These are phyloP conservation scores for Rhizopogon vinicolor DNA, from an alignment of 768 basidiomycete genomes.

Conservation along the genomic window DNA sequence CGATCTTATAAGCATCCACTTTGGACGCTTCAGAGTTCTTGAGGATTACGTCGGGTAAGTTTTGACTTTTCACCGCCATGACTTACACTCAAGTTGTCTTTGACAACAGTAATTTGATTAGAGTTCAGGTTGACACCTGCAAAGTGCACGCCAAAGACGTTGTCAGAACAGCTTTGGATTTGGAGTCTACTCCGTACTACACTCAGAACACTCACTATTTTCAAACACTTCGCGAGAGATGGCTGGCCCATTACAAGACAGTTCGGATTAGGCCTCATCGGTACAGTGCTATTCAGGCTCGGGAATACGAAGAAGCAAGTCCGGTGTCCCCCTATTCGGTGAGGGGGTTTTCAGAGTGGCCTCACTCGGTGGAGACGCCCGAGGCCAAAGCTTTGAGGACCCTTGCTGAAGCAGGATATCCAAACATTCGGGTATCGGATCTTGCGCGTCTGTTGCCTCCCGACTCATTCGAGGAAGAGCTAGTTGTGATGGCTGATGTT, in stretches of 20 bases:
- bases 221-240: constrained; percentile 12
- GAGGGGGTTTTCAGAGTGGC: too few species aligned
- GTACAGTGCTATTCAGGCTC: background rate
- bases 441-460: constrained; percentile 14
- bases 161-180: constrained; percentile 28
- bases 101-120: constrained; percentile 23
- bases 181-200: constrained; percentile 36
- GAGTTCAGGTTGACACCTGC: constrained; percentile 21
- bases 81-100: constrained; percentile 3
- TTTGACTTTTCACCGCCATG: background rate
- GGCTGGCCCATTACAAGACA: constrained; percentile 10
- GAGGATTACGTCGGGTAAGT: constrained; percentile 32
- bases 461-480: constrained; percentile 29
- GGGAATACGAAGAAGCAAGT: background rate
- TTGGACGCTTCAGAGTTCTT: constrained; percentile 37
- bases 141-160: constrained; percentile 16
- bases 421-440: constrained; percentile 9
- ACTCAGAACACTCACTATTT: constrained; percentile 25
- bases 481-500: constrained; percentile 43
- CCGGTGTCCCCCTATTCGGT: too few species aligned
- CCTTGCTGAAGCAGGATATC: constrained; percentile 29
- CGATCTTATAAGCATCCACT: constrained; percentile 27
- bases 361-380: too few species aligned
- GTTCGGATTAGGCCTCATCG: constrained; percentile 1
- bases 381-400: constrained; percentile 14